Percentiles rank a stretch among this genome's conserved stretches.
phyloP scores from a whole-genome alignment of 768 basidiomycete species.

The Russula compacta region DNA sequence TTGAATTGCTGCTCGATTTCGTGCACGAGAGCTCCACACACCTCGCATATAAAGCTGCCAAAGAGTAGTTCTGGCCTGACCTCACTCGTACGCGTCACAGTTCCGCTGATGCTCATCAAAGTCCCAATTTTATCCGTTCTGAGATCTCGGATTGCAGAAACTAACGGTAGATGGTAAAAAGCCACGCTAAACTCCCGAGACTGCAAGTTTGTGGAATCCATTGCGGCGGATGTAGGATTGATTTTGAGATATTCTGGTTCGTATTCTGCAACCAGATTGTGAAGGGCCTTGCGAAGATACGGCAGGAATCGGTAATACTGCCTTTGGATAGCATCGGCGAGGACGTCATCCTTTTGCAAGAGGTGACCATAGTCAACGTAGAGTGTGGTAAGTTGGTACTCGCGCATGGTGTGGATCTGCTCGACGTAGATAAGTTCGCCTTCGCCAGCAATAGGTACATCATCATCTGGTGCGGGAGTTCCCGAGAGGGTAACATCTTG shows the following conservation, averaged over 20 bases:
- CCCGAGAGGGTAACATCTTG: conserved; percentile 69
- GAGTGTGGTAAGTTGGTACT: conserved; percentile 89
- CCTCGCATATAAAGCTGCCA: conserved; percentile 89
- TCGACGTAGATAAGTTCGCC: conserved; percentile 77
- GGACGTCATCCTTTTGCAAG: conserved; percentile 81
- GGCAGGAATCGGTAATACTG: conserved; percentile 98
- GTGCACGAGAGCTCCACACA: conserved; percentile 75
- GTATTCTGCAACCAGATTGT: conserved; percentile 80
- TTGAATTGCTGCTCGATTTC: conserved; percentile 99
- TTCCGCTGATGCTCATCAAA: conserved; percentile 91
- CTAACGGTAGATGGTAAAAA: conserved; percentile 89
- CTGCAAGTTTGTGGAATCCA: conserved; percentile 79
- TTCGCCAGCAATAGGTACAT: conserved; percentile 42
- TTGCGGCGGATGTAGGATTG: conserved; percentile 80
- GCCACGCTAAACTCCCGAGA: conserved; percentile 93
- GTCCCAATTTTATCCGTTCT: conserved; percentile 91
- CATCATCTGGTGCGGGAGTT: conserved; percentile 72
- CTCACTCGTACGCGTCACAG: conserved; percentile 95
- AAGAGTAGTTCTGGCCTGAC: conserved; percentile 91
- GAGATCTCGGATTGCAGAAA: conserved; percentile 90
- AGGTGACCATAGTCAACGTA: conserved; percentile 95
- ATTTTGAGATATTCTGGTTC: conserved; percentile 94
- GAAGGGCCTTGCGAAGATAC: conserved; percentile 83
- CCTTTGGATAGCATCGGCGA: conserved; percentile 86
- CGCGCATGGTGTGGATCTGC: conserved; percentile 91